These are phyloP conservation scores for Lactarius tabidus DNA, from an alignment of 768 basidiomycete genomes.

Conservation along the genomic window DNA sequence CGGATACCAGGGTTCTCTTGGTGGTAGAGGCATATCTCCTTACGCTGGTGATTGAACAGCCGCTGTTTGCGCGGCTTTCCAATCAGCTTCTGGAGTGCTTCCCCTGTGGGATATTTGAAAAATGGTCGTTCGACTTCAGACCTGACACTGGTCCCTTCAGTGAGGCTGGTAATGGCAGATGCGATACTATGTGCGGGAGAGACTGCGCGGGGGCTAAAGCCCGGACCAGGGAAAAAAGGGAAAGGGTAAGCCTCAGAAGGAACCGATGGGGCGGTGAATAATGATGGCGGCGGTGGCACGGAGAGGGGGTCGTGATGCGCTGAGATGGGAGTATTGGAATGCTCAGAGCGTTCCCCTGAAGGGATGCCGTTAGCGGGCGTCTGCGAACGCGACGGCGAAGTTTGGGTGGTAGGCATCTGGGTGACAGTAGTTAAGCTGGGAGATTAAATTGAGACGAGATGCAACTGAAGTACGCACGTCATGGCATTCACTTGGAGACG, in stretches of 20 bases:
- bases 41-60: constrained; percentile 70
- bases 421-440: constrained; percentile 7
- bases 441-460: constrained; percentile 5
- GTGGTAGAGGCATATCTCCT: constrained; percentile 67
- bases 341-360: constrained; percentile 22
- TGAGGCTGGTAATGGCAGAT: constrained; percentile 51
- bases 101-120: constrained; percentile 22
- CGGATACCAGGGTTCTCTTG: constrained; percentile 59
- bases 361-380: constrained; percentile 23
- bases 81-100: constrained; percentile 25
- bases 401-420: constrained; percentile 4
- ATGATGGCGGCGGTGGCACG: constrained; percentile 18
- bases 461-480: constrained; percentile 20
- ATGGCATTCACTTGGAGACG: constrained; percentile 16
- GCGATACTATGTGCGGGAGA: constrained; percentile 61
- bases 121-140: constrained; percentile 14
- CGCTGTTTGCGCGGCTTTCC: constrained; percentile 65
- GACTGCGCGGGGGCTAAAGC: constrained; percentile 44
- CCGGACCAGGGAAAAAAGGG: constrained; percentile 18
- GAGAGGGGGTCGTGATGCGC: constrained; percentile 20
- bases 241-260: constrained; percentile 21
- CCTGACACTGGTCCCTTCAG: constrained; percentile 32
- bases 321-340: constrained; percentile 17
- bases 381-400: constrained; percentile 21
- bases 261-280: constrained; percentile 17